Evolutionary conservation across 345 rosid genomes (phyloP), one percentile per base, ranked within the genome.

Genomic region (Clarkia xantiana): DNA sequence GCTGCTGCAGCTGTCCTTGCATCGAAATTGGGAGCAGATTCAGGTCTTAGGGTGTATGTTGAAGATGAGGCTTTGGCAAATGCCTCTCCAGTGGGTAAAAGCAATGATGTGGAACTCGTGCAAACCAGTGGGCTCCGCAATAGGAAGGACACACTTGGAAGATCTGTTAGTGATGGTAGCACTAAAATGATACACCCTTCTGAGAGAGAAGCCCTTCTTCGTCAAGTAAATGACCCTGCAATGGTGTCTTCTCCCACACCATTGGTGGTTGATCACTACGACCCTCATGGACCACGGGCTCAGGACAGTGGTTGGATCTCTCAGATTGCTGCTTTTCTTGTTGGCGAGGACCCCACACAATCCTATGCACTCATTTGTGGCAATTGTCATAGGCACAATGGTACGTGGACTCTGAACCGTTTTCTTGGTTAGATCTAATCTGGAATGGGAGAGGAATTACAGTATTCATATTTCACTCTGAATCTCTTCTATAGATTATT

Each of bases 281-380:
- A 42, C 63, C 78, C 82, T 23, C 78, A 75, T 54, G 86, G 78
- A 58, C 65, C 73, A 46, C 22, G 68, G 18, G 56, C 68, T 38
- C 68, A 62, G 11, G 86, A 76, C 2, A 86, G 87, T 44, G 86
- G 94, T 45, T 91, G 98, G 96, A 68, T 91, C 47, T 77, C 95
- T 58, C 84, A 94, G 42, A 52, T 91, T 19, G 98, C 95, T 10
- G 98, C 96, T 44, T 74, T 91, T 16, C 90, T 87, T n/a, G 96
- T 84, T 9, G 98, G 96, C 0, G 98, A 91, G 64, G 98, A 91
- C 66, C 96, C 95, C 25, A 69, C 79, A 2, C 96, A 87, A 51
- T 91, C 95, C 18, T 91, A 64, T 61, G 98, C 98, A 2, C 80
- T 91, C 59, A 91, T 91, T 55, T 91, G 98, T 55, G 94, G 95